Evolutionary conservation across 1,284 basidiomycete genomes (phyloP), one percentile per base, ranked within the genome.

Genomic region (Naganishia sp.): DNA sequence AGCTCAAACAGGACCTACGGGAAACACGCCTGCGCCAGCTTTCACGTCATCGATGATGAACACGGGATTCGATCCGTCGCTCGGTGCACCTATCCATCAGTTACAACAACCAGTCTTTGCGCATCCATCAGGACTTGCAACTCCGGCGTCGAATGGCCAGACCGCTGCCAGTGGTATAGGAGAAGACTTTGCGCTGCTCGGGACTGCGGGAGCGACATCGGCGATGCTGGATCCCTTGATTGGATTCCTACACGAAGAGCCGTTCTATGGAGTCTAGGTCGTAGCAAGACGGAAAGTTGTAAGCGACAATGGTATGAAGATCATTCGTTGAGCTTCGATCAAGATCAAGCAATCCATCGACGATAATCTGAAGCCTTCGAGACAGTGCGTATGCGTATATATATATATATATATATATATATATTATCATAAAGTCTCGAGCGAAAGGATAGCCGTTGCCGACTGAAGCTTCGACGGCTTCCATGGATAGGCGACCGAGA

Each of bases 221-320:
- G 59, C 59, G 36, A 61, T 61, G 59, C 15, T 61, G 48, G 59
- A 61, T 28, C 59, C 59, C 21, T 43, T 61, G 59, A 61, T 61
- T 43, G 59, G 59, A 16, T 61, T 61, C 39, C 18, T 61, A 36
- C 59, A 61, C n/a, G 59, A 61, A 39, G 59, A 61, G 36, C 59
- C 59, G 16, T 61, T 61, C 48, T 61, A 61, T 13, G 59, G 59
- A 3, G 36, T 25, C 25, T 61, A 61, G 36, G 13, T 39, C 36
- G 13, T 9, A 9, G 44, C 23, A 10, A 9, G 7, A 2, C 18
- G 45, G 2, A 3, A 46, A 10, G 25, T 50, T 21, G 49, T 50
- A 25, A 13, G 6, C 25, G 49, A 25, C 6, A 2, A 28, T 25
- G 7, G 49, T 50, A 50, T 21, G 49, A 16, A 50, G 18, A 23